phyloP scores from a whole-genome alignment of 495 filamentous ascomycete species.

The Xylaria telfairii region DNA sequence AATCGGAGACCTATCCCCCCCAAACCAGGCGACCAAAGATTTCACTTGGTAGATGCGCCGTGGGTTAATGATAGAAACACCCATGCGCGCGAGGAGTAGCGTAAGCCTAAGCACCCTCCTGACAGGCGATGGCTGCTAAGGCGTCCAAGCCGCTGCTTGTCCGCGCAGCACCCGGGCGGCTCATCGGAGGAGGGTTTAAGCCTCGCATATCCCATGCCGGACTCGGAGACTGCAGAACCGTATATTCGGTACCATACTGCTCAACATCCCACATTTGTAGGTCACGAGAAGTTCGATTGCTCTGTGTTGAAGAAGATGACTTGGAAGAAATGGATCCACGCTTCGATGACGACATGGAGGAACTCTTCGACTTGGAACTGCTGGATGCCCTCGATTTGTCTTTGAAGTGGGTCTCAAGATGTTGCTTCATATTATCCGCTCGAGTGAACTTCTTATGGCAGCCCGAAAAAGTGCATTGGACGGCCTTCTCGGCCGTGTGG shows the following conservation, averaged over 20 bases:
- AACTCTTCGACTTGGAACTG: slow-evolving; percentile 41
- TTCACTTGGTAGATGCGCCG: background rate
- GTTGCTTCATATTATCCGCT: slow-evolving; percentile 99
- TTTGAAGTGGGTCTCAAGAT: slow-evolving; percentile 84
- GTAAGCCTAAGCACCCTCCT: slow-evolving; percentile 40
- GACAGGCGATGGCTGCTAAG: slow-evolving; percentile 48
- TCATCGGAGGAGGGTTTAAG: slow-evolving; percentile 46
- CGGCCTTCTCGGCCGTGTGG: slow-evolving; percentile 94
- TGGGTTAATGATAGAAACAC: background rate
- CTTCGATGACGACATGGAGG: slow-evolving; percentile 44
- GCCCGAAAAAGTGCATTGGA: slow-evolving; percentile 74
- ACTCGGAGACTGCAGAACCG: slow-evolving; percentile 39
- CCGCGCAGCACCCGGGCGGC: slow-evolving; percentile 40
- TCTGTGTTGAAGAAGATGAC: slow-evolving; percentile 34
- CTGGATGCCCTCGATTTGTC: slow-evolving; percentile 49
- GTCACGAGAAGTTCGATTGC: slow-evolving; percentile 32
- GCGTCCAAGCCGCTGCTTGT: slow-evolving; percentile 51
- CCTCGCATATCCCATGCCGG: slow-evolving; percentile 52
- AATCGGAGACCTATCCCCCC: background rate
- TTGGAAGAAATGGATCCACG: slow-evolving; percentile 42
- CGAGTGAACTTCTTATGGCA: slow-evolving; percentile 95
- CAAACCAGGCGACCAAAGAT: background rate
- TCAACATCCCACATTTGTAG: slow-evolving; percentile 43
- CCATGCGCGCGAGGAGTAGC: background rate
- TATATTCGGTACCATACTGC: slow-evolving; percentile 31